Evolutionary conservation across 768 basidiomycete genomes (phyloP).

Genomic region (Lactarius hatsudake): DNA sequence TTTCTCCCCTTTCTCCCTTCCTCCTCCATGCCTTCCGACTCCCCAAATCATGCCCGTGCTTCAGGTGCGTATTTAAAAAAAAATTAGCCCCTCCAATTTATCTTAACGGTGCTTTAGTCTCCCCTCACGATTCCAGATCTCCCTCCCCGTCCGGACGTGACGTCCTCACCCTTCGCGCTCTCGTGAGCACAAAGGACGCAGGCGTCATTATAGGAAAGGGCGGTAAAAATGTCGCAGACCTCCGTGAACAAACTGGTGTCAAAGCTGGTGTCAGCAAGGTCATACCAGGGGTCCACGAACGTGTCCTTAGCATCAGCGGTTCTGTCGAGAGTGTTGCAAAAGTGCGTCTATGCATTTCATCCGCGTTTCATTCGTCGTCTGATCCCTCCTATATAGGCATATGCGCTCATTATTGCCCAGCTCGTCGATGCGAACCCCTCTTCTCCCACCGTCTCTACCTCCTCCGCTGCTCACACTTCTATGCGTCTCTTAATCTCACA

Average conservation of each 20-base stretch:
- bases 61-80: constrained; percentile 42
- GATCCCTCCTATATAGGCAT: constrained; percentile 56
- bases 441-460: constrained; percentile 66
- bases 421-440: constrained; percentile 81
- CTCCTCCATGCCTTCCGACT: constrained; percentile 63
- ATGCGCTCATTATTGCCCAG: constrained; percentile 90
- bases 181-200: constrained; percentile 96
- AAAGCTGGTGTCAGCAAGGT: constrained; percentile 99
- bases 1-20: constrained; percentile 33
- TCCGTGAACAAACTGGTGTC: constrained; percentile 93
- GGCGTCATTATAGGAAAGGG: constrained; percentile 96
- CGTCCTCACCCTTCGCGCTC: constrained; percentile 84
- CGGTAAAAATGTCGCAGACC: constrained; percentile 96
- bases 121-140: constrained; percentile 68
- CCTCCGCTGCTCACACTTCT: constrained; percentile 66
- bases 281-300: constrained; percentile 95
- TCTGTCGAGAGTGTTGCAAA: constrained; percentile 90
- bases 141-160: constrained; percentile 70
- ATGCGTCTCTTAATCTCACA: constrained; percentile 98
- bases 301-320: constrained; percentile 92
- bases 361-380: constrained; percentile 23
- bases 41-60: constrained; percentile 47
- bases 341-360: constrained; percentile 43
- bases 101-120: constrained; percentile 39
- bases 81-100: constrained; percentile 24